Evolutionary conservation across 2,329 filamentous ascomycete species (phyloP).

Genomic region (Exophiala sp.): DNA sequence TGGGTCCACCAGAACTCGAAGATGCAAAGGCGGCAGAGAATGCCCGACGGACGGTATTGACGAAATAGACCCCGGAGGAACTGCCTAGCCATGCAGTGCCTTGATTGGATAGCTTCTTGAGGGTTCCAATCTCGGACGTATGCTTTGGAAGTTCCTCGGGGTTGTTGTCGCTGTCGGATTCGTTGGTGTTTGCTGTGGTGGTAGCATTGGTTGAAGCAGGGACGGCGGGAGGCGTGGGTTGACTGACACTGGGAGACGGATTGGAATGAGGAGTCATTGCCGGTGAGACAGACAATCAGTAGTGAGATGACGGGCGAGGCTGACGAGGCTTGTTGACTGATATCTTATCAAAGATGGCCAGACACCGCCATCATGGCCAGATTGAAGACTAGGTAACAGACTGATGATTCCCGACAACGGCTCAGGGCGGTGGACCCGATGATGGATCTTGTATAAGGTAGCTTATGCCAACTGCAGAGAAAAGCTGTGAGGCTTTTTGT

Average conservation of each 20-base stretch:
- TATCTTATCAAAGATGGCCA: not conserved
- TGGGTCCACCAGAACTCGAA: constrained; percentile 19
- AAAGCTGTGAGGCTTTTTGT: too few relatives aligned
- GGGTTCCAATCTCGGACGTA: constrained; percentile 39
- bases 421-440: not conserved
- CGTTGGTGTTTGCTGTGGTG: constrained; percentile 18
- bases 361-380: not conserved
- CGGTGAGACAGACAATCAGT: not conserved
- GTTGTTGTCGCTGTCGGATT: constrained; percentile 22
- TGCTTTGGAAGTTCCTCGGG: constrained; percentile 28
- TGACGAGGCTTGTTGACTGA: not conserved
- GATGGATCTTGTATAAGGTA: too few relatives aligned
- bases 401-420: not conserved
- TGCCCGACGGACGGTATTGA: constrained; percentile 50
- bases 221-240: constrained; percentile 22
- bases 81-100: constrained; percentile 50
- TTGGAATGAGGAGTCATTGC: constrained; percentile 22
- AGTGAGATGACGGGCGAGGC: not conserved
- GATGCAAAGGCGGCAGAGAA: constrained; percentile 39
- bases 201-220: constrained; percentile 13
- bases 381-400: not conserved
- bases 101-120: constrained; percentile 39
- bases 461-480: too few relatives aligned
- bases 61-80: constrained; percentile 50
- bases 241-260: constrained; percentile 22